Evolutionary conservation across 139 green algal species (phyloP).

Genomic region (Zygnema circumcarinatum): DNA sequence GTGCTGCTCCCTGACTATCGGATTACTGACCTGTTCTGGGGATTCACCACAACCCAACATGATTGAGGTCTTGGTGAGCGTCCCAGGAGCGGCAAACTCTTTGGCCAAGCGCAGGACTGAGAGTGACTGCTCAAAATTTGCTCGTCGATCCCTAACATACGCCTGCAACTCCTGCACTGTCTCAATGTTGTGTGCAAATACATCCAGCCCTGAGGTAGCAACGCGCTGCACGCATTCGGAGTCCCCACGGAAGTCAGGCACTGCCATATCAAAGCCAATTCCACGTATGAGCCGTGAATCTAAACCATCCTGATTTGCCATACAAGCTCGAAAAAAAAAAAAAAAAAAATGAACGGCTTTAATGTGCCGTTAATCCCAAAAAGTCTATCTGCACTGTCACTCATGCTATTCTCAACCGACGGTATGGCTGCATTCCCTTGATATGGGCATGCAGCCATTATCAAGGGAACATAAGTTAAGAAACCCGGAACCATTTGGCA

Average conservation of each 20-base stretch:
- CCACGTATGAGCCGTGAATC: too few relatives aligned
- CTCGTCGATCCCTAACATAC: conserved; percentile 86
- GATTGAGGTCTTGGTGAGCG: conserved; percentile 92
- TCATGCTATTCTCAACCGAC: too few relatives aligned
- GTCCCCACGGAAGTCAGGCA: conserved; percentile 94
- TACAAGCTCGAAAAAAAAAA: background rate
- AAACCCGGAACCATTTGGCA: too few relatives aligned
- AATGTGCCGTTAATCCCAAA: background rate
- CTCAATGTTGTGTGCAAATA: conserved; percentile 99
- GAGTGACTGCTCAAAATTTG: conserved; percentile 89
- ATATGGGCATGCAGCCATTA: too few relatives aligned
- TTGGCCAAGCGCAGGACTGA: conserved; percentile 86
- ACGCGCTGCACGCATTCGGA: conserved; percentile 75
- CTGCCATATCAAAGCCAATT: conserved; percentile 16
- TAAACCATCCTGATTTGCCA: too few relatives aligned
- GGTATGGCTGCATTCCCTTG: too few relatives aligned
- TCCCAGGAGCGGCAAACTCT: conserved; percentile 61
- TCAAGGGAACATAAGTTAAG: too few relatives aligned
- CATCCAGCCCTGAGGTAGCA: conserved; percentile 88
- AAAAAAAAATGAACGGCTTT: background rate
- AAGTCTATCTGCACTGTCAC: background rate
- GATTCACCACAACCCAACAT: conserved; percentile 98
- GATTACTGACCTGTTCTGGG: conserved; percentile 76
- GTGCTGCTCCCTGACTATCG: too few relatives aligned
- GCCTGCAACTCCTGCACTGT: conserved; percentile 87